Evolutionary conservation across 2,329 filamentous ascomycete species (phyloP).

Genomic region (Aspergillus alliaceus): DNA sequence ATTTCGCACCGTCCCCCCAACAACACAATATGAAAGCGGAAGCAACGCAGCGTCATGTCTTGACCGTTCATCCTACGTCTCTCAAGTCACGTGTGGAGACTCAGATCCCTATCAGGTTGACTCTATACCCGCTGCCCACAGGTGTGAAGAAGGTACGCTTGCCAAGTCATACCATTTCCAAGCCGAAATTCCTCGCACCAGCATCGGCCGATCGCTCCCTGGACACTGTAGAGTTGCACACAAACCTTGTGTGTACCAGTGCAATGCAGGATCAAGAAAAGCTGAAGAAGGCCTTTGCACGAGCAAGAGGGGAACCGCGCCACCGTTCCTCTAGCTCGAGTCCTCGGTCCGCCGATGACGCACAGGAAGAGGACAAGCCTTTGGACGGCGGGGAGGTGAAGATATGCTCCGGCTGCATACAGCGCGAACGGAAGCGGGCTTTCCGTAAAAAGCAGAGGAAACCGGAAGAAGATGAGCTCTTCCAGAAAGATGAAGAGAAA

Average conservation of each 20-base stretch:
- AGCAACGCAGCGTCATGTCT: slow-evolving; percentile 37
- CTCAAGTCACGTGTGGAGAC: slow-evolving; percentile 93
- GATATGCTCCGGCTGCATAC: slow-evolving; percentile 90
- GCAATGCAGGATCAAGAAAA: slow-evolving; percentile 76
- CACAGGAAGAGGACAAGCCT: slow-evolving; percentile 68
- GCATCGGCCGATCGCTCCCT: slow-evolving; percentile 63
- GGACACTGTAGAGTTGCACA: slow-evolving; percentile 77
- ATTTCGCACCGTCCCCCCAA: slow-evolving; percentile 29
- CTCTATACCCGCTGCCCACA: slow-evolving; percentile 70
- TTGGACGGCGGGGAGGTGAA: slow-evolving; percentile 90
- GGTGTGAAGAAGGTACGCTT: slow-evolving; percentile 80
- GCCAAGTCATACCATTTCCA: slow-evolving; percentile 87
- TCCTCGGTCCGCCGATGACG: slow-evolving; percentile 46
- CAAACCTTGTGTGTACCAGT: slow-evolving; percentile 85
- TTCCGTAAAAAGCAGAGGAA: slow-evolving; percentile 92
- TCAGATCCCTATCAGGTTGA: slow-evolving; percentile 86
- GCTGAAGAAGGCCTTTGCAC: slow-evolving; percentile 65
- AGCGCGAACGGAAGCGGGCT: slow-evolving; percentile 85
- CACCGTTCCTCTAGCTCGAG: slow-evolving; percentile 42
- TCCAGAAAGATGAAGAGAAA: slow-evolving; percentile 75
- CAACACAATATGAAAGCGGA: slow-evolving; percentile 31
- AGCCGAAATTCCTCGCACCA: slow-evolving; percentile 85
- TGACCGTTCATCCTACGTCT: slow-evolving; percentile 67
- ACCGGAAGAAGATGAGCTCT: slow-evolving; percentile 85
- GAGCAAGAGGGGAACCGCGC: slow-evolving; percentile 47